Percentiles rank a stretch among this genome's conserved stretches.
Evolutionary conservation across 805 yeast genomes (phyloP).

Genomic region (Ogataea methanolica): DNA sequence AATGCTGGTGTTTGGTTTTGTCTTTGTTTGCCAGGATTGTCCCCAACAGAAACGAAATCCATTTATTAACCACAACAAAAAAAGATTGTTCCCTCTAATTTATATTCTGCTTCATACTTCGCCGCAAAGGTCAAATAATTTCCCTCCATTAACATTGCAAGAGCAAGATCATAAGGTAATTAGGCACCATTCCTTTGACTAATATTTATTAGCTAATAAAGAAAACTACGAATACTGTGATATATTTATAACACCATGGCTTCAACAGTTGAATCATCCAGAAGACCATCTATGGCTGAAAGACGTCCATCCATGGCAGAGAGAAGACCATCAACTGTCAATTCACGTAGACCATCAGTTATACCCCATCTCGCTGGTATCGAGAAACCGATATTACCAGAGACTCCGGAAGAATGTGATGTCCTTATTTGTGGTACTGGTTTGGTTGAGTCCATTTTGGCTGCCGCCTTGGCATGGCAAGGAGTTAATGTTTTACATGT

Average conservation of each 20-base stretch:
- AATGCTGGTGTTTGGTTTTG: too few species aligned
- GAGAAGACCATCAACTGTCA: slow-evolving; percentile 28
- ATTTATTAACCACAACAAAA: too few species aligned
- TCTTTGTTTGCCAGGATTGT: too few species aligned
- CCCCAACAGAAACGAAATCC: too few species aligned
- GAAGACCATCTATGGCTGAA: slow-evolving; percentile 65
- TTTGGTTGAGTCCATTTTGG: slow-evolving; percentile 76
- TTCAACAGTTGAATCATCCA: slow-evolving; percentile 21
- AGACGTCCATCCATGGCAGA: slow-evolving; percentile 53
- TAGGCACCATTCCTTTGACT: too few species aligned
- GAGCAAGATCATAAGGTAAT: too few species aligned
- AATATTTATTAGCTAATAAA: too few species aligned
- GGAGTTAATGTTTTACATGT: slow-evolving; percentile 94
- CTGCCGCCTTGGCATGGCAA: slow-evolving; percentile 96
- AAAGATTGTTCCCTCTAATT: too few species aligned
- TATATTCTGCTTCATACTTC: too few species aligned
- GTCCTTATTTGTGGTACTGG: slow-evolving; percentile 94
- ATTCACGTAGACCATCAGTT: slow-evolving; percentile 32
- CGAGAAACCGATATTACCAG: slow-evolving; percentile 63
- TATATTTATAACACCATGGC: slow-evolving; percentile 7
- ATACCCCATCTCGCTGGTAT: slow-evolving; percentile 75
- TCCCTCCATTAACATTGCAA: too few species aligned
- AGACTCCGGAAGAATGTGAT: slow-evolving; percentile 71
- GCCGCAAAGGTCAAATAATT: too few species aligned
- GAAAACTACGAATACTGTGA: too few species aligned